phyloP scores from a whole-genome alignment of 805 yeast species.

The Wickerhamiella kazuoi region DNA sequence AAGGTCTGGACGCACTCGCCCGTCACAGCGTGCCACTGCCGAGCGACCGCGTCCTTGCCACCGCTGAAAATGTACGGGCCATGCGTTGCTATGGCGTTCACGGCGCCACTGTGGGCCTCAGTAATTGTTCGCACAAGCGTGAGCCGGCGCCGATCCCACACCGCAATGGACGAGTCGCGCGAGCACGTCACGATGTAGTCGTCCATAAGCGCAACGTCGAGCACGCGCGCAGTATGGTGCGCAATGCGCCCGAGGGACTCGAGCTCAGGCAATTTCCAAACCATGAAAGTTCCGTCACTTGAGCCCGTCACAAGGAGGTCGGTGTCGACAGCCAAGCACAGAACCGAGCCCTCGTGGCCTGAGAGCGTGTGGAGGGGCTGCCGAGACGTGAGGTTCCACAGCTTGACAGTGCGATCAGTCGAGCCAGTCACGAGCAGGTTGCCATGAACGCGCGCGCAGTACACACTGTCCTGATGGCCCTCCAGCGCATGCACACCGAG shows the following conservation, averaged over 20 bases:
- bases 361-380: constrained; percentile 10
- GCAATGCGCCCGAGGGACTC: constrained; percentile 64
- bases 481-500: constrained; percentile 10
- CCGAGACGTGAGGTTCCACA: constrained; percentile 20
- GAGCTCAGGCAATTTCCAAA: constrained; percentile 82
- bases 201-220: constrained; percentile 69
- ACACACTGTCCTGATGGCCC: constrained; percentile 75
- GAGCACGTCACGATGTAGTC: constrained; percentile 20
- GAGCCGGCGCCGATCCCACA: constrained; percentile 16
- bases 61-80: constrained; percentile 19
- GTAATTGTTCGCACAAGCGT: constrained; percentile 9
- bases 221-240: constrained; percentile 88
- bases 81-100: constrained; percentile 19
- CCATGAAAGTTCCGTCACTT: constrained; percentile 3
- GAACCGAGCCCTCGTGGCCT: constrained; percentile 6
- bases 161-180: constrained; percentile 19
- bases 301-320: constrained; percentile 6
- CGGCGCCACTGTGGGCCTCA: constrained; percentile 20
- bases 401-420: constrained; percentile 19
- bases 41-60: constrained; percentile 60
- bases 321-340: constrained; percentile 5
- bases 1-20: constrained; percentile 52
- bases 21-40: constrained; percentile 62
- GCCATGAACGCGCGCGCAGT: constrained; percentile 62
- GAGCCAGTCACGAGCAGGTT: constrained; percentile 68